Percentiles rank a stretch among this genome's conserved stretches.
These are phyloP conservation scores for Grosmannia huntii DNA, from an alignment of 2,329 filamentous ascomycete species.

Conservation along the genomic window DNA sequence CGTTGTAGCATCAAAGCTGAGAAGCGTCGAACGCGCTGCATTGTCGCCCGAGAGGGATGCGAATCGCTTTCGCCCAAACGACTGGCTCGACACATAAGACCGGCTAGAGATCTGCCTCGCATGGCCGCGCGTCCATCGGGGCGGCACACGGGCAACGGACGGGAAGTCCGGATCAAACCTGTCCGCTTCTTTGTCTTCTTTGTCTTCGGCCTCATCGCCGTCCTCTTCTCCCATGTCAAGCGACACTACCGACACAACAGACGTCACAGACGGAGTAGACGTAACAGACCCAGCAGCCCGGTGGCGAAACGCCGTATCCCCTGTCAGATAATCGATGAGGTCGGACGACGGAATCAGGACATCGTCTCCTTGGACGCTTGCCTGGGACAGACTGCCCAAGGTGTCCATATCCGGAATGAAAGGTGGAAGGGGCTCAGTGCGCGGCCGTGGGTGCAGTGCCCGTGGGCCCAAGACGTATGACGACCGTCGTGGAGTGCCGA, in stretches of 20 bases:
- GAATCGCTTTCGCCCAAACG: conserved; percentile 40
- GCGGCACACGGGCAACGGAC: conserved; percentile 16
- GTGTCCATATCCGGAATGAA: conserved; percentile 34
- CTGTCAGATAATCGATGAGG: conserved; percentile 13
- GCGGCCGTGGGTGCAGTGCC: conserved; percentile 22
- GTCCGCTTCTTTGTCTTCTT: background rate
- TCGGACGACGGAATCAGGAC: background rate
- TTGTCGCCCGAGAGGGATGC: conserved; percentile 48
- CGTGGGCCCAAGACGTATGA: conserved; percentile 42
- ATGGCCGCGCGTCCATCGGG: conserved; percentile 24
- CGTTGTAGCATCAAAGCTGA: conserved; percentile 49
- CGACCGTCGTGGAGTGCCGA: conserved; percentile 37
- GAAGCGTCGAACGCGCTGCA: conserved; percentile 34
- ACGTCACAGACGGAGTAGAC: background rate
- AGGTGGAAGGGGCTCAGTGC: conserved; percentile 29
- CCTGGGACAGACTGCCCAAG: conserved; percentile 14
- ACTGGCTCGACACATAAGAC: conserved; percentile 36
- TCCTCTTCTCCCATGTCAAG: conserved; percentile 18
- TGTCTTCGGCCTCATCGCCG: background rate
- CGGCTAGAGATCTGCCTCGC: conserved; percentile 33
- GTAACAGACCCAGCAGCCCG: background rate
- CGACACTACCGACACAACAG: conserved; percentile 9
- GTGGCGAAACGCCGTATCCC: background rate
- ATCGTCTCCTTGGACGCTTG: background rate
- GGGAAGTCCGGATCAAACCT: background rate